phyloP scores from a whole-genome alignment of 768 basidiomycete genomes.

The Tylopilus felleus region DNA sequence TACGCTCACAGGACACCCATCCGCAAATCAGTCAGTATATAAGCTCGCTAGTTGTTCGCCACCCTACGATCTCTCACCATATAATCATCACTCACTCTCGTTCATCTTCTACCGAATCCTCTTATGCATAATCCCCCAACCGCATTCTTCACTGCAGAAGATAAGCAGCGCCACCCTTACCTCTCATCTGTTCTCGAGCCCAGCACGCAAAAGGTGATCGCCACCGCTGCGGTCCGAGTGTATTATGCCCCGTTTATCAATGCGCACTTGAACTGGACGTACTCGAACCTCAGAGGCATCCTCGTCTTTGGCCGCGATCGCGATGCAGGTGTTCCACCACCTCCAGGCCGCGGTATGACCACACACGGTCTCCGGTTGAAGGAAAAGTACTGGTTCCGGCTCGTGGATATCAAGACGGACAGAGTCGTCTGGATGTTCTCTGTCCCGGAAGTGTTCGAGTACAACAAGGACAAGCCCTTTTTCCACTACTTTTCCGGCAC shows the following conservation, averaged over 20 bases:
- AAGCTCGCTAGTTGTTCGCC: conserved; percentile 19
- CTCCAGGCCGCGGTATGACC: conserved; percentile 16
- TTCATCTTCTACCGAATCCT: conserved; percentile 13
- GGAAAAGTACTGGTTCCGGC: conserved; percentile 59
- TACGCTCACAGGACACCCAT: conserved; percentile 20
- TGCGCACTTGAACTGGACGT: conserved; percentile 52
- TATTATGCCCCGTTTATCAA: conserved; percentile 57
- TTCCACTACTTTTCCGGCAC: conserved; percentile 88
- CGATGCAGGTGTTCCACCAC: conserved; percentile 20
- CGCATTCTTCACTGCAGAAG: conserved; percentile 36
- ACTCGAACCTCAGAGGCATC: conserved; percentile 56
- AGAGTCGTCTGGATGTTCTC: conserved; percentile 69
- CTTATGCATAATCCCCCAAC: conserved; percentile 32
- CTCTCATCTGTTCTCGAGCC: conserved; percentile 39
- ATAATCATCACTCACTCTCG: conserved; percentile 15
- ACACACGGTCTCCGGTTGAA: conserved; percentile 27
- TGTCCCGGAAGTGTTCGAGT: conserved; percentile 58
- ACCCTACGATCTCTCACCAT: conserved; percentile 16
- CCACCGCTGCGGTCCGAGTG: conserved; percentile 53
- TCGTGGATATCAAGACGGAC: conserved; percentile 53
- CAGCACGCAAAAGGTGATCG: conserved; percentile 45
- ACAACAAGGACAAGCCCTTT: conserved; percentile 83
- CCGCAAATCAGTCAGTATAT: conserved; percentile 32
- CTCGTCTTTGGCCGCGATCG: conserved; percentile 49
- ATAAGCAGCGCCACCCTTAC: conserved; percentile 38